phyloP scores from a whole-genome alignment of 2,329 filamentous ascomycete species.

The Aspergillus viridinutans region DNA sequence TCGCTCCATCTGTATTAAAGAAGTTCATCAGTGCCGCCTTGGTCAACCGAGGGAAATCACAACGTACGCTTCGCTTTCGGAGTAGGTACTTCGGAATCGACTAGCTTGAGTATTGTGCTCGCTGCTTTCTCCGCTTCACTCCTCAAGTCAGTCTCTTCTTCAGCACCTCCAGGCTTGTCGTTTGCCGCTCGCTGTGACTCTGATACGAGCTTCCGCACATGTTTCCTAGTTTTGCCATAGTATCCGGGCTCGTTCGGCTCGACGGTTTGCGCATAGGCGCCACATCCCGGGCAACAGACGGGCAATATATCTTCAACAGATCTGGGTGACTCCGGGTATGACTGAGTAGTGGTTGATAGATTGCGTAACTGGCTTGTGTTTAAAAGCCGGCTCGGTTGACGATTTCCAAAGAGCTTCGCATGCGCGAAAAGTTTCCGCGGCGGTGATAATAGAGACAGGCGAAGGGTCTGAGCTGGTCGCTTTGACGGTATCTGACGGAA shows the following conservation, averaged over 20 bases:
- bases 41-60: neutral
- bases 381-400: neutral
- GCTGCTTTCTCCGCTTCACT: constrained; percentile 6
- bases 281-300: constrained; percentile 58
- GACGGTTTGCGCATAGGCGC: constrained; percentile 56
- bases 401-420: neutral
- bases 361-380: constrained; percentile 11
- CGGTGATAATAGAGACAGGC: neutral
- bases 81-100: constrained; percentile 1
- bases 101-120: constrained; percentile 6
- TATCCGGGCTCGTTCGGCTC: constrained; percentile 54
- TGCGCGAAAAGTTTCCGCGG: constrained; percentile 5
- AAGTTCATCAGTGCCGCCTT: constrained; percentile 1
- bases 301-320: constrained; percentile 38
- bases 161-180: constrained; percentile 3
- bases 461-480: neutral
- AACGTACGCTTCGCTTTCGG: constrained; percentile 13
- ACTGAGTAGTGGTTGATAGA: constrained; percentile 16
- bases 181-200: constrained; percentile 15
- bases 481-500: neutral
- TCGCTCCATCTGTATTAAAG: constrained; percentile 13
- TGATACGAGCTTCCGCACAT: constrained; percentile 38
- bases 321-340: constrained; percentile 9
- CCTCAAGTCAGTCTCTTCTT: constrained; percentile 15
- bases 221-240: constrained; percentile 50